Evolutionary conservation across 192 early-diverging fungal genomes (phyloP).

Genomic region (Jimgerdemannia flammicorona): DNA sequence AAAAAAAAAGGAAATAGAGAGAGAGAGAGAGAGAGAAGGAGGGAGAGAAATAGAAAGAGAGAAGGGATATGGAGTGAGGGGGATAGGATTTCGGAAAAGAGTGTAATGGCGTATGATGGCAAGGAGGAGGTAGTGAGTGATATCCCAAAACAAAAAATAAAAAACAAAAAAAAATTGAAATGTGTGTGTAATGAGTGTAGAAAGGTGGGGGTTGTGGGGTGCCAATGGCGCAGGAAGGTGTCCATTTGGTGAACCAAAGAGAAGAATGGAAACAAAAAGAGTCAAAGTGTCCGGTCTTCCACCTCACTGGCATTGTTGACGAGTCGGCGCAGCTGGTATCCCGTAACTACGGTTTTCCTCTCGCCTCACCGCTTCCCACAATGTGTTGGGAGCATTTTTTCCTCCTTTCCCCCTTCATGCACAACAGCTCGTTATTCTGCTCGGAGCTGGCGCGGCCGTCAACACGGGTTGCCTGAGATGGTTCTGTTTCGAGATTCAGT

Average conservation of each 20-base stretch:
- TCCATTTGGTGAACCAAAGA: neutral
- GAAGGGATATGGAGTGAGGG: no score
- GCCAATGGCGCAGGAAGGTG: neutral
- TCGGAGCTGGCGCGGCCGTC: neutral
- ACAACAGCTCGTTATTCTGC: neutral
- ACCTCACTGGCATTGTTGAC: neutral
- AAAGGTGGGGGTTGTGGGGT: neutral
- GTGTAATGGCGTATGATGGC: no score
- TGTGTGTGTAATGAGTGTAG: neutral
- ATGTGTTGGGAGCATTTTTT: neutral
- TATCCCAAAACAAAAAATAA: neutral
- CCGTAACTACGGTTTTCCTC: neutral
- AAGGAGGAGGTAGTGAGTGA: no score
- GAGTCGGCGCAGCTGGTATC: neutral
- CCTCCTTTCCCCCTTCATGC: neutral
- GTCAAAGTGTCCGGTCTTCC: neutral
- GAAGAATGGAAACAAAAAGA: neutral
- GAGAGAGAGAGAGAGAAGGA: no score
- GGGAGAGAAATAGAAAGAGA: no score
- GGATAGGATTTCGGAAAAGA: no score
- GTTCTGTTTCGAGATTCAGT: neutral
- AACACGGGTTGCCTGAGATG: neutral
- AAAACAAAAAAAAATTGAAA: neutral
- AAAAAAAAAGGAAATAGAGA: no score
- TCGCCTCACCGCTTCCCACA: neutral